Evolutionary conservation across 2,329 filamentous ascomycete genomes (phyloP).

Genomic region (Lasiodiplodia hormozganensis): DNA sequence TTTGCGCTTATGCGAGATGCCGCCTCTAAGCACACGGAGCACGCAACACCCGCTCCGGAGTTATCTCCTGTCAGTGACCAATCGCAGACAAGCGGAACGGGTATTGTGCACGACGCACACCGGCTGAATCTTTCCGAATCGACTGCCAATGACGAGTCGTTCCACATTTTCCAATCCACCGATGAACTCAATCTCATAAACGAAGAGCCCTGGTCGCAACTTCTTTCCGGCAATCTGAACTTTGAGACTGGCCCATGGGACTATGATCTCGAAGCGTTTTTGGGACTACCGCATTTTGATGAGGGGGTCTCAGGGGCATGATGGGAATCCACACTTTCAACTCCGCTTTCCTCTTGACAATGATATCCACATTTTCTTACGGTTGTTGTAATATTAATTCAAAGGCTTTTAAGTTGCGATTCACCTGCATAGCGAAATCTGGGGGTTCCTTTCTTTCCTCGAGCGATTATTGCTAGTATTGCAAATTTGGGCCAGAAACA

Average conservation of each 20-base stretch:
- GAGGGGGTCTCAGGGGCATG: background rate
- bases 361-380: background rate
- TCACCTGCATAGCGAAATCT: background rate
- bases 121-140: background rate
- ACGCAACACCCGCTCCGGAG: background rate
- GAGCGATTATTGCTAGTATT: background rate
- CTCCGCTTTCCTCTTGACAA: background rate
- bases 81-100: background rate
- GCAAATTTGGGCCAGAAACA: background rate
- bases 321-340: background rate
- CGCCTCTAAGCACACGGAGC: background rate
- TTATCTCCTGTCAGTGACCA: background rate
- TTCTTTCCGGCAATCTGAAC: slow-evolving; percentile 6
- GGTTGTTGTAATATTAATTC: background rate
- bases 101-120: background rate
- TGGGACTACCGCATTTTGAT: background rate
- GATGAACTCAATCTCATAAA: background rate
- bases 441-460: background rate
- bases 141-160: background rate
- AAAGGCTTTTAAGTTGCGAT: background rate
- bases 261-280: background rate
- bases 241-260: background rate
- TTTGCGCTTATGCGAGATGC: slow-evolving; percentile 6
- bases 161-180: background rate
- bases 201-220: slow-evolving; percentile 1